Evolutionary conservation across 805 yeast genomes (phyloP).

Genomic region (Pichia paraexigua): DNA sequence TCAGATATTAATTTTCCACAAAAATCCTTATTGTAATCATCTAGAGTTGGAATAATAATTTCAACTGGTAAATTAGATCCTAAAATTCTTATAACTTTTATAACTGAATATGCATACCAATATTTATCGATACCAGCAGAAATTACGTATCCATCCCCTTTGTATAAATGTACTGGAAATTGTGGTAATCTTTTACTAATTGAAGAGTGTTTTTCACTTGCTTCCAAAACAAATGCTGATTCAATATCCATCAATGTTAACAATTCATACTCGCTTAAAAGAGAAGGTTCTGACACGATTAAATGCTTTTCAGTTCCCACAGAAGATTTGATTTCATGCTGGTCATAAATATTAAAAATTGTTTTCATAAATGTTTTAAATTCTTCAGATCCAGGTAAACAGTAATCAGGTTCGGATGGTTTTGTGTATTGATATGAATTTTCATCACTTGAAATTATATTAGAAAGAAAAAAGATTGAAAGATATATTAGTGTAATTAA

Average conservation of each 20-base stretch:
- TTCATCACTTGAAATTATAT: not conserved
- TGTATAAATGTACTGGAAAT: not conserved
- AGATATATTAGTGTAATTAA: not conserved
- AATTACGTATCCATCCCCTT: not conserved
- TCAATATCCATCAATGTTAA: not conserved
- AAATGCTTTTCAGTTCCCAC: not conserved
- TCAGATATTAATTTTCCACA: slow-evolving; percentile 45
- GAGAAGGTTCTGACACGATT: not conserved
- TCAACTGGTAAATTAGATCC: slow-evolving; percentile 72
- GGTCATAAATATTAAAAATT: not conserved
- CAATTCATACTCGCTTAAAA: not conserved
- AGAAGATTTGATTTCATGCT: not conserved
- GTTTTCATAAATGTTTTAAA: not conserved
- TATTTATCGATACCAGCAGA: not conserved
- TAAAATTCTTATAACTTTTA: slow-evolving; percentile 51
- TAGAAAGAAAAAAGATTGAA: not conserved
- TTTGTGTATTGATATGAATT: not conserved
- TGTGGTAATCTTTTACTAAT: not conserved
- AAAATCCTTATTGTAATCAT: slow-evolving; percentile 68
- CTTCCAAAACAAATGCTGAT: not conserved
- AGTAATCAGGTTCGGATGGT: not conserved
- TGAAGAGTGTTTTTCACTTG: not conserved
- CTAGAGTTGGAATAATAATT: slow-evolving; percentile 61
- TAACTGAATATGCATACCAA: slow-evolving; percentile 10
- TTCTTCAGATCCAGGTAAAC: not conserved